phyloP scores from a whole-genome alignment of 148 eudicot species.

The Fagopyrum tataricum region DNA sequence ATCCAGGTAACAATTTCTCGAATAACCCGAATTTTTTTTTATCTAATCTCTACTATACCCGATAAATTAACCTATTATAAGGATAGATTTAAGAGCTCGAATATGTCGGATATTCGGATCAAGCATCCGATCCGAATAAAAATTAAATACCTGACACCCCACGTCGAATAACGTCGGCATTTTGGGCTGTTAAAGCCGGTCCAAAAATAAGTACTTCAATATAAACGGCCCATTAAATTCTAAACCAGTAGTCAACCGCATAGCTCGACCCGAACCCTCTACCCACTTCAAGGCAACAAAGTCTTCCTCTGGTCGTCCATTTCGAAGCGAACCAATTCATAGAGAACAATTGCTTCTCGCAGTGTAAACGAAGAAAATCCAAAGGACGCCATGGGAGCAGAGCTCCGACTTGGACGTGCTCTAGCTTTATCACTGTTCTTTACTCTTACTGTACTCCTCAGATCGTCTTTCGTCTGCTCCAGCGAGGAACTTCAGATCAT shows the following conservation, averaged over 20 bases:
- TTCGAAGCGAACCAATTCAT: slow-evolving; percentile 2
- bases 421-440: slow-evolving; percentile 26
- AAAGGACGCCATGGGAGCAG: slow-evolving; percentile 28
- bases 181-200: background rate
- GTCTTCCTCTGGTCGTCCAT: slow-evolving; percentile 5
- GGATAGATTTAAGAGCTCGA: no score
- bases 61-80: no score
- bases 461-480: slow-evolving; percentile 26
- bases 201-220: background rate
- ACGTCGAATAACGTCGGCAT: no score
- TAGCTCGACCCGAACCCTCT: slow-evolving; percentile 3
- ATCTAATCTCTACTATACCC: no score
- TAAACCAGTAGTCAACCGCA: background rate
- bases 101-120: no score
- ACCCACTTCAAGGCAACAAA: background rate
- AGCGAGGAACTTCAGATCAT: slow-evolving; percentile 55
- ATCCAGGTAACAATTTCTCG: no score
- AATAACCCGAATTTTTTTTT: no score
- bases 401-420: slow-evolving; percentile 18
- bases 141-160: background rate
- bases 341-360: background rate
- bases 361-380: background rate
- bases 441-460: slow-evolving; percentile 19
- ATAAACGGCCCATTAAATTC: background rate
- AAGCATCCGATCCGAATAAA: background rate